phyloP scores from a whole-genome alignment of 129 eudicot species.

The Dittrichia graveolens region DNA sequence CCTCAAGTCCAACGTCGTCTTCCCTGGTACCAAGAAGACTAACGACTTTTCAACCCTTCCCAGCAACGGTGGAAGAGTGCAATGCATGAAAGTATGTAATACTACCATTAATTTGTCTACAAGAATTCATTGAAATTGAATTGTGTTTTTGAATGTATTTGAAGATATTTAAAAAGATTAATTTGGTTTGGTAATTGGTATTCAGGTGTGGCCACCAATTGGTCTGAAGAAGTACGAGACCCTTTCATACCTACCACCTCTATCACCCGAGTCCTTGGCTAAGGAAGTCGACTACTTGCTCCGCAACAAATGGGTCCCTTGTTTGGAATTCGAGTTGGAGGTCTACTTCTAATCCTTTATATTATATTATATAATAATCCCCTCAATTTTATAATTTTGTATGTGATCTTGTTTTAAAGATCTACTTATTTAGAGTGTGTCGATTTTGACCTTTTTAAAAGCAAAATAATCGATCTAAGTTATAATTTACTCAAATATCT shows the following conservation, averaged over 20 bases:
- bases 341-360: conserved; percentile 19
- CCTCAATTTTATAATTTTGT: too few relatives aligned
- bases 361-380: background rate
- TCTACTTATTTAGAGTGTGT: too few relatives aligned
- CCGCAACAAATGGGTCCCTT: conserved; percentile 72
- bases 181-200: background rate
- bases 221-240: conserved; percentile 68
- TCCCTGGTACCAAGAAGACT: conserved; percentile 43
- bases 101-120: background rate
- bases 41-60: conserved; percentile 47
- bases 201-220: conserved; percentile 61
- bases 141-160: too few relatives aligned
- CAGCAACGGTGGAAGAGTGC: conserved; percentile 54
- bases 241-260: conserved; percentile 57
- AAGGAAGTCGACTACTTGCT: conserved; percentile 63
- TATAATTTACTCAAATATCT: too few relatives aligned
- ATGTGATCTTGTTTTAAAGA: too few relatives aligned
- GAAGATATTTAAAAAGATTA: background rate
- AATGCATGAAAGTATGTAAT: conserved; percentile 56
- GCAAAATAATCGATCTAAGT: too few relatives aligned
- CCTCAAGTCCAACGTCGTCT: conserved; percentile 42
- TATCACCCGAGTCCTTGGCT: conserved; percentile 18
- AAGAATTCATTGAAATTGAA: background rate
- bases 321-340: conserved; percentile 59
- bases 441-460: too few relatives aligned